A percentile compares a stretch with the other conserved stretches of the same genome.
Evolutionary conservation across 495 filamentous ascomycete genomes (phyloP).

Genomic region (Platismatia glauca): DNA sequence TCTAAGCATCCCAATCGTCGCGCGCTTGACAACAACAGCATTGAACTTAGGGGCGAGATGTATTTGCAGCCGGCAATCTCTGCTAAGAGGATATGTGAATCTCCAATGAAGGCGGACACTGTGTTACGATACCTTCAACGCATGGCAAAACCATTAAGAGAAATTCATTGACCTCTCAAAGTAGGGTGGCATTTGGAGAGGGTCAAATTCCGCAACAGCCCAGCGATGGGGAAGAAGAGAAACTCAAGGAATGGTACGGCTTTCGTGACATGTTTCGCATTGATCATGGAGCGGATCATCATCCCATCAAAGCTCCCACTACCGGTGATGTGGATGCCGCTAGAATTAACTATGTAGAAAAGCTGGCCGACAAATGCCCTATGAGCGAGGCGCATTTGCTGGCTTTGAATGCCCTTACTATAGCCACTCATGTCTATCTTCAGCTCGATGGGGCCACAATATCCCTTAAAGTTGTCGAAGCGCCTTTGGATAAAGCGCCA

Average conservation of each 20-base stretch:
- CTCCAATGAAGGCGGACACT: not conserved
- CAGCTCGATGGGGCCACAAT: conserved; percentile 11
- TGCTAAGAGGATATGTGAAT: not conserved
- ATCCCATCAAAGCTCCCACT: not conserved
- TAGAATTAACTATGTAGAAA: not conserved
- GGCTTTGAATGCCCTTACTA: conserved; percentile 1
- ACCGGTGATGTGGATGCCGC: not conserved
- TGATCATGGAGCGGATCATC: not conserved
- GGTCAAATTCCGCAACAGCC: not conserved
- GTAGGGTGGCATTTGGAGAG: not conserved
- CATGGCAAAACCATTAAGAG: not conserved
- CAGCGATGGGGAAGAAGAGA: not conserved
- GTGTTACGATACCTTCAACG: not conserved
- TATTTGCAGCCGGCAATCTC: not conserved
- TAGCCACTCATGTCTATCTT: conserved; percentile 11
- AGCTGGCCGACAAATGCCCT: not conserved
- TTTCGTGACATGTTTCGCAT: not conserved
- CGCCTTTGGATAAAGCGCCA: conserved; percentile 7
- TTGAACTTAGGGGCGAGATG: not conserved
- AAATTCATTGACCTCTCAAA: not conserved
- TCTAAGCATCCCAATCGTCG: not conserved
- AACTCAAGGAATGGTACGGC: not conserved
- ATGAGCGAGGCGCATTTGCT: not conserved
- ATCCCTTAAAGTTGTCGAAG: conserved; percentile 15
- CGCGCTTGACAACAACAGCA: not conserved